Base-by-base conservation (phyloP, 2,329 filamentous ascomycete species). In the Monilinia laxa region DNA sequence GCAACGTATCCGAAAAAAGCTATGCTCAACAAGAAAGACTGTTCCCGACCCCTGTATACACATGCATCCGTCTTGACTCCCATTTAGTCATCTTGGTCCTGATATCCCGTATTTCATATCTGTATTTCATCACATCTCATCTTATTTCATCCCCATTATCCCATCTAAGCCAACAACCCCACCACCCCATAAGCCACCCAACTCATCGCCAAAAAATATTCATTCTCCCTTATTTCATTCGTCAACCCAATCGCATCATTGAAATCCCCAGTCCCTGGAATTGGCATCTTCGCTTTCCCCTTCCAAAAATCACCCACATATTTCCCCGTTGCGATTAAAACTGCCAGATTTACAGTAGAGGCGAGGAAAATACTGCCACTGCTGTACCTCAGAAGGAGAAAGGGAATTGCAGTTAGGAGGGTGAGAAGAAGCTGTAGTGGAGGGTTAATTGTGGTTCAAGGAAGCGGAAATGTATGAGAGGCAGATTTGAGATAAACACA, bases 201-300 rank as follows among this genome's bases (percentile, higher is more conserved):
- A 20, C 62, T 57, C 0, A 57, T 25, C 0, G 42, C 62, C 42
- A 65, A 51, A 45, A 47, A 58, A 10, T 20, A 18, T 47, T 58
- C 20, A 42, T 38, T 58, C 2, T 20, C 62, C 18, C 53, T n/a
- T 1, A 49, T 35, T 18, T 49, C 45, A 45, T 38, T 58, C 31
- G 62, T 65, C 53, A 65, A 65, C 7, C 62, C 62, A 35, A 65
- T 58, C 31, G 62, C 53, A 42, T 65, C 62, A 28, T 65, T 58
- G 11, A 58, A 58, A 31, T 65, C 31, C 0, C 62, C 62, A 1
- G 52, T 51, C 14, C 62, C 62, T 0, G 62, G 62, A 25, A 65
- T 38, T 9, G 62, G 62, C 28, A 59, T 2, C 31, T 65, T 65
- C 10, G 53, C 11, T 16, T 65, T 65, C 6, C 40, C 2, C 42